These are phyloP conservation scores for Pluteus cervinus DNA, from an alignment of 768 basidiomycete genomes.

Conservation along the genomic window DNA sequence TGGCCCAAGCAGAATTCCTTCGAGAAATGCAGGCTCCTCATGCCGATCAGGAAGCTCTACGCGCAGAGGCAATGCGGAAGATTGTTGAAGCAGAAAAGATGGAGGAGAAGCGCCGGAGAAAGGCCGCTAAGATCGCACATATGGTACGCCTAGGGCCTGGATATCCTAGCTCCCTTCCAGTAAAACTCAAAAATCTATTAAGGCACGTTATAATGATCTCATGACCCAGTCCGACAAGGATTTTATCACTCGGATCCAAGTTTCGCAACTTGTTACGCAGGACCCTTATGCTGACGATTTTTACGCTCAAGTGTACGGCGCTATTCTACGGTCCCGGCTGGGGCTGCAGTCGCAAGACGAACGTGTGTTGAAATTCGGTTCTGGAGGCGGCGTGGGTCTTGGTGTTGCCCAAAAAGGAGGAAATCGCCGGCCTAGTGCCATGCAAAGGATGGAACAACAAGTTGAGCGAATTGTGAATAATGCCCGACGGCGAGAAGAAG, in stretches of 20 bases:
- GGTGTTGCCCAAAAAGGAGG: constrained; percentile 67
- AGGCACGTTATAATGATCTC: constrained; percentile 90
- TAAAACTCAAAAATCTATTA: constrained; percentile 8
- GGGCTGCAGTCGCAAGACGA: constrained; percentile 69
- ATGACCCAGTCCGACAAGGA: constrained; percentile 99
- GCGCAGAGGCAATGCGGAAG: constrained; percentile 78
- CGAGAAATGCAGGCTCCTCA: constrained; percentile 56
- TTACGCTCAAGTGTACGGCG: constrained; percentile 94
- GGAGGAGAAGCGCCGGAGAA: constrained; percentile 78
- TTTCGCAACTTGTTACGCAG: constrained; percentile 94
- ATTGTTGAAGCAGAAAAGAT: constrained; percentile 87
- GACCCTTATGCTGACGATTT: constrained; percentile 99
- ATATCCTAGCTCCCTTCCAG: neutral
- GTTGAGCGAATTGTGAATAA: constrained; percentile 95
- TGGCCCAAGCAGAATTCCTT: constrained; percentile 65
- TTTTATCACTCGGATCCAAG: constrained; percentile 98
- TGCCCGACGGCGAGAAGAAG: constrained; percentile 80
- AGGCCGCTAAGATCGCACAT: constrained; percentile 81
- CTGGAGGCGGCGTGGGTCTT: constrained; percentile 78
- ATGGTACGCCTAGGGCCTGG: constrained; percentile 49
- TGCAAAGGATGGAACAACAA: constrained; percentile 92
- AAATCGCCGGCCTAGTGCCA: constrained; percentile 72
- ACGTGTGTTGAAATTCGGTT: constrained; percentile 80
- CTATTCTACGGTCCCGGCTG: constrained; percentile 74
- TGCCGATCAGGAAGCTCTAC: constrained; percentile 59